Base-by-base conservation (phyloP, 2,329 filamentous ascomycete species). In the Fusarium sp. region DNA sequence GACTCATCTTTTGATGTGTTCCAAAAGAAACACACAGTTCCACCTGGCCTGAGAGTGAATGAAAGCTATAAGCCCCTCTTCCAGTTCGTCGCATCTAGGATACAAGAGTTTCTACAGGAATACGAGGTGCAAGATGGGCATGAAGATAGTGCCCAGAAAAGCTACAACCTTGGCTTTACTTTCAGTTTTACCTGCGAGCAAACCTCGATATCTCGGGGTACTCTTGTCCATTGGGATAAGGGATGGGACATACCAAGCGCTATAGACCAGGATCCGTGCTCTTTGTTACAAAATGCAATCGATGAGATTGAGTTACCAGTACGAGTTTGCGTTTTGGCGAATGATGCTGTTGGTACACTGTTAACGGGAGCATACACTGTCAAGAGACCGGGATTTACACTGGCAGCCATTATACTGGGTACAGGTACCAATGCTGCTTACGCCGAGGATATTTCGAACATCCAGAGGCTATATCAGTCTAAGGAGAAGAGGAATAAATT, bases 161-260 rank as follows among this genome's bases (percentile, higher is more conserved):
- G 1, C 0, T 61, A 45, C 2, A 33, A 40, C 10, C 45, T 62
- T 8, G 59, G 57, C 4, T 62, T 62, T 7, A 62, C 57, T 0
- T 62, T 62, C 6, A 62, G 59, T 30, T 62, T 54, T 18, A 62
- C 57, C 0, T 62, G 59, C 1, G 59, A 62, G 12, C 57, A 62
- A 6, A 62, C 59, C 0, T 62, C 57, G 0, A 44, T 62, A 4
- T 62, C 57, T 3, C 26, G 18, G 1, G 59, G 59, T 0, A 62
- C 57, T 4, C 59, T 62, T 6, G 45, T 41, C 5, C 57, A 62
- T 4, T 62, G 59, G 57, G 57, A 62, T 5, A 62, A 62, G 8
- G 59, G 46, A 62, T 62, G 59, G 59, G 57, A 54, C 6, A 62
- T 62, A 2, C 57, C 57, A 12, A 62, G 40, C 15, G 42, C 57